Conservation (phyloP, 2,329 filamentous ascomycete genomes). For the Penicillium sp. region DNA sequence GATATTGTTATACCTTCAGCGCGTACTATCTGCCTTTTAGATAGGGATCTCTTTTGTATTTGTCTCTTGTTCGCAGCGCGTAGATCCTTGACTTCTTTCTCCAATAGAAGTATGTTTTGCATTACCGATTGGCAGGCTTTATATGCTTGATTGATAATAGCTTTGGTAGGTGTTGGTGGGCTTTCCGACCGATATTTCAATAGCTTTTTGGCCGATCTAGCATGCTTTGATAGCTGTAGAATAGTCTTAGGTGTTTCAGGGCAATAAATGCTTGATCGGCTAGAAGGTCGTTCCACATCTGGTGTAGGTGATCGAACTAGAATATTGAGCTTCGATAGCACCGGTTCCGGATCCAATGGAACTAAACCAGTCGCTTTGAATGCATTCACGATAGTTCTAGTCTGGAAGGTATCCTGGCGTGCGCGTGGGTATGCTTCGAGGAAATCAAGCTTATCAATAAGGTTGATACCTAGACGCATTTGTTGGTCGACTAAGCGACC, state of each 20-base stretch:
- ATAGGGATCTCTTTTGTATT: neutral
- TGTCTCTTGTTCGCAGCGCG: neutral
- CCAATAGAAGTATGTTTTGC: no score
- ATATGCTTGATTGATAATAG: neutral
- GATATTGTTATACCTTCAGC: no score
- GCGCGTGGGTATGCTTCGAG: neutral
- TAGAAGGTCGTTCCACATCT: neutral
- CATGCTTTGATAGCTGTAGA: neutral
- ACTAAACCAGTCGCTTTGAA: neutral
- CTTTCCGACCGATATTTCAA: neutral
- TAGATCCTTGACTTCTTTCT: no score
- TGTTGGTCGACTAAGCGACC: no score
- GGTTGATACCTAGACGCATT: no score
- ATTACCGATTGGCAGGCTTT: neutral
- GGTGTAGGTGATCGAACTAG: neutral
- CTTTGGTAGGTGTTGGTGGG: neutral
- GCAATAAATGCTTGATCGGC: neutral
- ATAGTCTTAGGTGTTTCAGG: neutral
- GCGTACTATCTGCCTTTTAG: neutral
- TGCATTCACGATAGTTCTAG: neutral
- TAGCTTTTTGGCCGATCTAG: neutral
- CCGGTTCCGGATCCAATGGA: neutral
- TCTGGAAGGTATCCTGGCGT: neutral
- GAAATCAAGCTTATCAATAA: no score
- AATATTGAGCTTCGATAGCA: neutral